phyloP scores from a whole-genome alignment of 2,329 filamentous ascomycete genomes.

The Verticillium klebahnii region DNA sequence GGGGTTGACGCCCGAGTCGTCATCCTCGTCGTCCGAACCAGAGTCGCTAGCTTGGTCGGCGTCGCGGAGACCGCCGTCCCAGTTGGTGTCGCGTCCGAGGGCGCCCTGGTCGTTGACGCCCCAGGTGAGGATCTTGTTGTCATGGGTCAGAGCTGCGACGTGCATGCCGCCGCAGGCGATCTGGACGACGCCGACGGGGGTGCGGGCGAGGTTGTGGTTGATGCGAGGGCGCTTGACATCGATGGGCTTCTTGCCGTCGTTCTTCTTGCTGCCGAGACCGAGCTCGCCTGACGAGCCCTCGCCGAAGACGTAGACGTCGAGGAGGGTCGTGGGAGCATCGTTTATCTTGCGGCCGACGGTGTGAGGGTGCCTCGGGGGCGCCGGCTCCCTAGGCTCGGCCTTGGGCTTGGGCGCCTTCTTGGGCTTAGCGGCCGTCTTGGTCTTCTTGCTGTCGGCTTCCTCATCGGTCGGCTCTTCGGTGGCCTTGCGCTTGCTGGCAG shows the following conservation, averaged over 20 bases:
- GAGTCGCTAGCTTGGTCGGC: slow-evolving; percentile 39
- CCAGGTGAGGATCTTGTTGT: slow-evolving; percentile 82
- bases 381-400: slow-evolving; percentile 14
- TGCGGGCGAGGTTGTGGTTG: slow-evolving; percentile 54
- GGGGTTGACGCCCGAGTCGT: slow-evolving; percentile 66
- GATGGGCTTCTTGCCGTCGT: slow-evolving; percentile 54
- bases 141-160: slow-evolving; percentile 67
- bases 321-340: slow-evolving; percentile 52
- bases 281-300: slow-evolving; percentile 79
- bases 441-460: slow-evolving; percentile 14
- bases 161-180: slow-evolving; percentile 82
- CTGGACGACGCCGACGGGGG: slow-evolving; percentile 64
- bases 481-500: slow-evolving; percentile 7
- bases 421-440: slow-evolving; percentile 29
- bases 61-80: slow-evolving; percentile 60
- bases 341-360: slow-evolving; percentile 38
- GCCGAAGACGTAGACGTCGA: slow-evolving; percentile 77
- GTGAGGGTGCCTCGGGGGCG: slow-evolving; percentile 10
- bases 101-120: slow-evolving; percentile 84
- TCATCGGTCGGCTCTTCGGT: not conserved
- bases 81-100: slow-evolving; percentile 66
- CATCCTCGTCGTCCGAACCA: slow-evolving; percentile 43
- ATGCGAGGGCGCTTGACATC: slow-evolving; percentile 72
- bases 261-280: slow-evolving; percentile 66
- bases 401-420: slow-evolving; percentile 60